These are phyloP conservation scores for Yamadazyma trypodendri DNA, from an alignment of 1,139 yeast species.

Conservation along the genomic window DNA sequence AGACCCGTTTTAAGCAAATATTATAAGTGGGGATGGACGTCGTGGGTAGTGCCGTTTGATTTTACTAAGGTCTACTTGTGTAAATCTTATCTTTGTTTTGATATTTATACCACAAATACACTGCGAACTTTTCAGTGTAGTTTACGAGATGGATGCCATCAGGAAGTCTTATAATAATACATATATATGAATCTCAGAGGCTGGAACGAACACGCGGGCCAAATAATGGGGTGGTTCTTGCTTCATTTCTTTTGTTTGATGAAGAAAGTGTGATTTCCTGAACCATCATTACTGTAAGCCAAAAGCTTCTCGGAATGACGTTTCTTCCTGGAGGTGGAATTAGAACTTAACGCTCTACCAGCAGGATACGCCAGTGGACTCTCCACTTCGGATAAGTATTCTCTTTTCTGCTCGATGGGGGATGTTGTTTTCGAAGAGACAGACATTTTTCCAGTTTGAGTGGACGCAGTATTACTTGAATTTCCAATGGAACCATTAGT, in stretches of 20 bases:
- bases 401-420: conserved; percentile 14
- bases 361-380: conserved; percentile 14
- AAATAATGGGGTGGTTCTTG: too few species aligned
- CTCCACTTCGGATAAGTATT: conserved; percentile 14
- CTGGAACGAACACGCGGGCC: too few species aligned
- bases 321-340: conserved; percentile 21
- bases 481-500: conserved; percentile 1
- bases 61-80: not conserved
- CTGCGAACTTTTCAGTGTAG: conserved; percentile 1
- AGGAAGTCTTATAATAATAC: conserved; percentile 1
- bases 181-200: too few species aligned
- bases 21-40: too few species aligned
- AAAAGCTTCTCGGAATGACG: conserved; percentile 31
- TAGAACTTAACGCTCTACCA: conserved; percentile 20
- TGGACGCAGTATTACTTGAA: conserved; percentile 10
- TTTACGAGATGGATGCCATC: not conserved
- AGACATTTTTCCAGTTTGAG: conserved; percentile 10
- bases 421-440: conserved; percentile 13
- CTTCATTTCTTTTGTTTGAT: conserved; percentile 35
- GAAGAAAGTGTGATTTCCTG: conserved; percentile 42
- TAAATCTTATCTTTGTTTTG: not conserved
- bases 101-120: conserved; percentile 2
- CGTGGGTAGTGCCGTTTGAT: not conserved
- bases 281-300: conserved; percentile 45
- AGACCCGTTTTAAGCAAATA: too few species aligned